Evolutionary conservation across 352 stramenopile genomes (phyloP).

Genomic region (Pythium brachiatum): DNA sequence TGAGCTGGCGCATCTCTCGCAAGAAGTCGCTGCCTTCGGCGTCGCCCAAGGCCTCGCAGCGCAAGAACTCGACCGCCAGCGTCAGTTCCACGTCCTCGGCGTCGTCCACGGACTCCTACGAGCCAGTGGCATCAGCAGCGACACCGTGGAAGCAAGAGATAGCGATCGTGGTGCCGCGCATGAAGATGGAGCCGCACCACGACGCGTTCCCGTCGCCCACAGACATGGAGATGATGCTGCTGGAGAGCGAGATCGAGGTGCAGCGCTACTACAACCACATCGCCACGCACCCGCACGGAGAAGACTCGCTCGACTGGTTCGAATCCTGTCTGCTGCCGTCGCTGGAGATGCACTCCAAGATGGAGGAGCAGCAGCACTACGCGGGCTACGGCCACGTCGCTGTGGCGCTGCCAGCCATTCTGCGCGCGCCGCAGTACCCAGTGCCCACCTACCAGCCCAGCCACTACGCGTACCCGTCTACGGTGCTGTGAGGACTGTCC

Average conservation of each 20-base stretch:
- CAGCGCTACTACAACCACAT: constrained; percentile 17
- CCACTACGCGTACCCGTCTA: constrained; percentile 14
- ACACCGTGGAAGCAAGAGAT: constrained; percentile 25
- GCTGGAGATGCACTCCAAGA: constrained; percentile 24
- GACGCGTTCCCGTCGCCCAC: constrained; percentile 32
- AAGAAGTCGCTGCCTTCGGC: constrained; percentile 49
- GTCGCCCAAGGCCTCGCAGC: constrained; percentile 7
- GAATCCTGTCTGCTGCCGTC: constrained; percentile 53
- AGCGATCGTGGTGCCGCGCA: constrained; percentile 27
- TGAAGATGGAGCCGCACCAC: constrained; percentile 24
- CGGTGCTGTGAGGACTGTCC: constrained; percentile 12
- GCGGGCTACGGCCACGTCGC: constrained; percentile 2
- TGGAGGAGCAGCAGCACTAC: constrained; percentile 19
- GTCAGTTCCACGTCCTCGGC: not conserved
- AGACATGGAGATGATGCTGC: constrained; percentile 44
- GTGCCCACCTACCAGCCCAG: constrained; percentile 17
- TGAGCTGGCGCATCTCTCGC: constrained; percentile 58
- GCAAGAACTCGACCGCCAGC: constrained; percentile 2
- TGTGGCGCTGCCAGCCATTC: constrained; percentile 3
- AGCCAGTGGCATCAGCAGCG: too few species aligned
- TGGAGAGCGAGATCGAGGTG: constrained; percentile 29
- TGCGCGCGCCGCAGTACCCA: constrained; percentile 9
- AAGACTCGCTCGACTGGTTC: constrained; percentile 69
- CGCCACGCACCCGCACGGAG: constrained; percentile 3
- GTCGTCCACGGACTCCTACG: constrained; percentile 1